Base-by-base conservation (phyloP, 768 basidiomycete species). In the Infundibulicybe gibba region DNA sequence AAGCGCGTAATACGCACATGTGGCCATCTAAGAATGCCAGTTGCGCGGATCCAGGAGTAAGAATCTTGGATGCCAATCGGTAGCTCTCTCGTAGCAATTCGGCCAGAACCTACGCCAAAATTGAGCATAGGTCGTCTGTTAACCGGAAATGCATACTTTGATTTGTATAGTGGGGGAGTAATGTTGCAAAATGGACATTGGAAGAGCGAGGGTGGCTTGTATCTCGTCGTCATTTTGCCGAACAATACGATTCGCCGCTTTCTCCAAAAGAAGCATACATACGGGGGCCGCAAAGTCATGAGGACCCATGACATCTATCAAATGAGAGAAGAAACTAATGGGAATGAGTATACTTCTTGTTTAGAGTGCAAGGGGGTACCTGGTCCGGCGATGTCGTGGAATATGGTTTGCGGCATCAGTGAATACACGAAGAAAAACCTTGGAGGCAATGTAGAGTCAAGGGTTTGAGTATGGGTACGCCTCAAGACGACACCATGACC, bases 321-420 rank as follows among this genome's bases (percentile, higher is more conserved):
- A 77, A 59, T 94, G 92, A 2, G 82, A 73, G 66, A 94, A 97
- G 68, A 99, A 95, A 46, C 92, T 94, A 40, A 40, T 48, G 15
- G 54, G 17, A 20, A 32, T 40, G 42, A 45, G 37, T 35, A 11
- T 15, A 5, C 20, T 9, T 30, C 15, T 1, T 25, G 6, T 20
- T 8, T 33, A 25, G n/a, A 16, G 39, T 30, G 25, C 30, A 30
- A 25, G 53, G 68, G 81, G 25, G 8, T 25, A 94, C 93, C 85
- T 87, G 46, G 87, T 83, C 39, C 92, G 87, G 17, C 97, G 85
- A 64, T 99, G 95, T 3, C 90, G 83, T 13, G 97, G 97, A 47
- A 99, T 81, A 56, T 97, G 90, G 47, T 81, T 83, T 3, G 88
- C 81, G 10, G 97, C 95, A 61, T 97, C 94, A 0, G 93, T 91